phyloP scores from a whole-genome alignment of 1,284 basidiomycete genomes.

The Heterobasidion irregulare region DNA sequence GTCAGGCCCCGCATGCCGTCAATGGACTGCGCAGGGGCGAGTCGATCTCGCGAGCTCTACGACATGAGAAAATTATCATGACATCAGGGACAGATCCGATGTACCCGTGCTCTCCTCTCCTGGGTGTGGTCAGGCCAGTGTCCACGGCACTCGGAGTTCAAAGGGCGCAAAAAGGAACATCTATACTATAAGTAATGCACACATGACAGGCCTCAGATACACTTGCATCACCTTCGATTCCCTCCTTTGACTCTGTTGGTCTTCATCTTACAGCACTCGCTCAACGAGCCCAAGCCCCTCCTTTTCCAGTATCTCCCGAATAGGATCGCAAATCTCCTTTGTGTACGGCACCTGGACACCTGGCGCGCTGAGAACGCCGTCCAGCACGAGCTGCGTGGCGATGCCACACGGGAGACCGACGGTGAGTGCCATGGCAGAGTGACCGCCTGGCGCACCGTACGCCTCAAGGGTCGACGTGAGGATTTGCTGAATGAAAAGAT shows the following conservation, averaged over 20 bases:
- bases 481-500: constrained; percentile 48
- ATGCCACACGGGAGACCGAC: constrained; percentile 95
- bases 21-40: too few relatives aligned
- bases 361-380: constrained; percentile 68
- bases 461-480: constrained; percentile 90
- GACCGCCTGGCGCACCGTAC: constrained; percentile 79
- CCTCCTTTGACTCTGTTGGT: too few relatives aligned
- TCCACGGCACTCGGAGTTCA: too few relatives aligned
- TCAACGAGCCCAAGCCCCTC: constrained; percentile 84
- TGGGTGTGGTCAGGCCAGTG: too few relatives aligned
- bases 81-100: too few relatives aligned
- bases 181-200: neutral
- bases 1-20: too few relatives aligned
- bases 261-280: constrained; percentile 37
- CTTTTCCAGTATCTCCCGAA: constrained; percentile 70
- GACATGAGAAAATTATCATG: too few relatives aligned
- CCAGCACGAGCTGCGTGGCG: constrained; percentile 78
- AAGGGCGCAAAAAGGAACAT: too few relatives aligned
- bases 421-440: constrained; percentile 89
- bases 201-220: neutral
- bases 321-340: constrained; percentile 80
- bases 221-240: neutral
- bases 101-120: too few relatives aligned
- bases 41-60: too few relatives aligned
- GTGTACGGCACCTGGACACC: constrained; percentile 89